Evolutionary conservation across 83 land plant genomes (phyloP).

Genomic region (Diphasiastrum complanatum): DNA sequence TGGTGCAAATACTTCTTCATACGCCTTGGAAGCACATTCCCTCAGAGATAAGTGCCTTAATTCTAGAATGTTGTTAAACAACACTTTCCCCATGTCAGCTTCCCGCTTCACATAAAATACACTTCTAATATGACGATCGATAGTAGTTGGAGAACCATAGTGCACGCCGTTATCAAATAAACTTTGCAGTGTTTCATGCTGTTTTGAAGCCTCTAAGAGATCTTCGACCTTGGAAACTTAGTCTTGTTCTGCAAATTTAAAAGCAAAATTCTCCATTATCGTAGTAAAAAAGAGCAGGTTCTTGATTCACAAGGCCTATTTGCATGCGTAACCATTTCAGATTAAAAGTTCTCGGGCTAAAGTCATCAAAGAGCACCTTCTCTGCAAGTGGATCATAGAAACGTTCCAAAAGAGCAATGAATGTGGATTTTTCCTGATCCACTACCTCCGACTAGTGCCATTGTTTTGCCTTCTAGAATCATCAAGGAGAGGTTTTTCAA

Average conservation of each 20-base stretch:
- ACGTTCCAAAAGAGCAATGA: slow-evolving; percentile 61
- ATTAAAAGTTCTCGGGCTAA: slow-evolving; percentile 51
- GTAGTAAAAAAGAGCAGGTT: slow-evolving; percentile 71
- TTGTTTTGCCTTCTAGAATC: slow-evolving; percentile 35
- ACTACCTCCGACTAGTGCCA: slow-evolving; percentile 80
- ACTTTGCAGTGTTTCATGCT: slow-evolving; percentile 39
- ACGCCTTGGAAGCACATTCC: no score
- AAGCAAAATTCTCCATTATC: slow-evolving; percentile 78
- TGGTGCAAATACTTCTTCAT: no score
- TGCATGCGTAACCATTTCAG: slow-evolving; percentile 60
- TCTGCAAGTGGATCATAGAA: slow-evolving; percentile 76
- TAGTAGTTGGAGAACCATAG: slow-evolving; percentile 38
- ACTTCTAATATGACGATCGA: slow-evolving; percentile 77
- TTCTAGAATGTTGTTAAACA: no score
- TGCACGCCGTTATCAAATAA: slow-evolving; percentile 55
- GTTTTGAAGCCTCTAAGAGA: slow-evolving; percentile 55
- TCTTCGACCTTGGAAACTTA: slow-evolving; percentile 86
- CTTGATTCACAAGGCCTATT: slow-evolving; percentile 89
- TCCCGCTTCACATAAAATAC: slow-evolving; percentile 81
- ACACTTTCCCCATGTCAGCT: slow-evolving; percentile 84
- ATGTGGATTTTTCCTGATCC: slow-evolving; percentile 86
- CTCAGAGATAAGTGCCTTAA: no score
- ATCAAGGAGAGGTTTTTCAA: neutral
- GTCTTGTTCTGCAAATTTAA: slow-evolving; percentile 94
- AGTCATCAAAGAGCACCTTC: slow-evolving; percentile 56